phyloP scores from a whole-genome alignment of 139 green algal genomes.

The Tetradesmus lagerheimii region DNA sequence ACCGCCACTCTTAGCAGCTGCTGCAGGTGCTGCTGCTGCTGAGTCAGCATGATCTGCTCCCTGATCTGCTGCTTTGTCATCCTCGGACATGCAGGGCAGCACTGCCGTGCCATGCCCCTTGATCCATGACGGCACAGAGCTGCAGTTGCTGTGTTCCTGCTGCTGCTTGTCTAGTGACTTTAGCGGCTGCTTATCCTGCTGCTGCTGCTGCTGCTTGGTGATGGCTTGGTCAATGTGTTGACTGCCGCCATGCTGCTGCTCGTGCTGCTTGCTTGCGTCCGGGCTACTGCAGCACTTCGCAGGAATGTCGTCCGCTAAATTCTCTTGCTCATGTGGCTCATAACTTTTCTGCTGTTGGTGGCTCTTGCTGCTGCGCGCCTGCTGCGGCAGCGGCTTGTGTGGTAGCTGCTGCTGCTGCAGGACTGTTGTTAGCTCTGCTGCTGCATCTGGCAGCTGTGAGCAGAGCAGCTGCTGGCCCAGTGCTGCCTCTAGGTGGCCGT shows the following conservation, averaged over 20 bases:
- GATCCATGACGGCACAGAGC: conserved; percentile 36
- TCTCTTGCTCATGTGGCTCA: neutral
- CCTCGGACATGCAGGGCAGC: neutral
- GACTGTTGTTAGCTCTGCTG: neutral
- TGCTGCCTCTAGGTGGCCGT: conserved; percentile 49
- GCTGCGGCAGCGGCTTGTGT: conserved; percentile 4
- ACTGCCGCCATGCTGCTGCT: neutral
- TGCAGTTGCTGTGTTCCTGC: conserved; percentile 1
- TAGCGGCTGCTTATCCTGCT: neutral
- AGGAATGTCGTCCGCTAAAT: neutral
- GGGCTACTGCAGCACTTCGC: neutral
- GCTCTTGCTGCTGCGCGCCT: neutral
- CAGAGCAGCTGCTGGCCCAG: conserved; percentile 33
- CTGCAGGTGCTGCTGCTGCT: conserved; percentile 22
- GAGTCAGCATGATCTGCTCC: neutral
- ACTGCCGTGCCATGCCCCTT: neutral
- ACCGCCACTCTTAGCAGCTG: neutral
- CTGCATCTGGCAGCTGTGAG: conserved; percentile 27
- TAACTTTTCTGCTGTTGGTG: conserved; percentile 8
- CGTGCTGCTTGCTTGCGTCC: neutral
- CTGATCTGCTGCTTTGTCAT: neutral
- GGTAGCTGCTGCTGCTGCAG: neutral
- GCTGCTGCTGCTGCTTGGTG: neutral
- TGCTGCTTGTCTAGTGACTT: neutral
- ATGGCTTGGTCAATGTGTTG: neutral